Conservation (phyloP, 2,329 filamentous ascomycete species). For the Rhytidhysteron rufulum region DNA sequence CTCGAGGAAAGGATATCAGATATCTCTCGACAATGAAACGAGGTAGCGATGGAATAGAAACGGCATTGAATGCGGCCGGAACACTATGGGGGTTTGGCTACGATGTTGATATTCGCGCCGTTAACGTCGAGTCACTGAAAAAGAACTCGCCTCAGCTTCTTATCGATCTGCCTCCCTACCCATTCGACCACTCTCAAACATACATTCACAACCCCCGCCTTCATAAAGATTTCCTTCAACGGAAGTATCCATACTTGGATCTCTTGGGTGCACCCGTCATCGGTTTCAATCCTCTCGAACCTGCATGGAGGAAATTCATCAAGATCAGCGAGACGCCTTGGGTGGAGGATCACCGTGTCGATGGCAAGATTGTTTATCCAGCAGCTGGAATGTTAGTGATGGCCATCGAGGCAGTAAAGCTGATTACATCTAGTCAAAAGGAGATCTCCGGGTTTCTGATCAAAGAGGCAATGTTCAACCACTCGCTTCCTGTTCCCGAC, state of each 20-base stretch:
- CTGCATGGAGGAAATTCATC: slow-evolving; percentile 21
- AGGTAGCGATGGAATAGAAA: neutral
- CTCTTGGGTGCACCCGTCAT: slow-evolving; percentile 13
- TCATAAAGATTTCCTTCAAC: slow-evolving; percentile 15
- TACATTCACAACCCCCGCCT: slow-evolving; percentile 24
- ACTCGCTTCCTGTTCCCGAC: slow-evolving; percentile 5
- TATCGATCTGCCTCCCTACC: slow-evolving; percentile 1
- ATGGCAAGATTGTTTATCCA: slow-evolving; percentile 15
- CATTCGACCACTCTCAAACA: slow-evolving; percentile 6
- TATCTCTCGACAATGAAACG: neutral
- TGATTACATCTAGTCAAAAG: neutral
- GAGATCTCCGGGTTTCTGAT: neutral
- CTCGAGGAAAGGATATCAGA: neutral
- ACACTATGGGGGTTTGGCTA: neutral
- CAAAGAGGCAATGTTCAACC: slow-evolving; percentile 2
- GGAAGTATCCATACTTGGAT: slow-evolving; percentile 11
- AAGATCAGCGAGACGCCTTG: slow-evolving; percentile 7
- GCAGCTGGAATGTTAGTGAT: slow-evolving; percentile 20
- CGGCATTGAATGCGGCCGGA: neutral
- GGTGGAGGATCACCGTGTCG: slow-evolving; percentile 10
- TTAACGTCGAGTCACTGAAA: neutral
- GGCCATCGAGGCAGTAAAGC: slow-evolving; percentile 18
- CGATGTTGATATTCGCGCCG: neutral
- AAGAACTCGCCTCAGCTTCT: neutral
- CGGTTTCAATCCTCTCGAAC: slow-evolving; percentile 12